Evolutionary conservation across 805 yeast species (phyloP), one percentile per base, ranked within the genome.

Genomic region (Metschnikowia bowlesiae): DNA sequence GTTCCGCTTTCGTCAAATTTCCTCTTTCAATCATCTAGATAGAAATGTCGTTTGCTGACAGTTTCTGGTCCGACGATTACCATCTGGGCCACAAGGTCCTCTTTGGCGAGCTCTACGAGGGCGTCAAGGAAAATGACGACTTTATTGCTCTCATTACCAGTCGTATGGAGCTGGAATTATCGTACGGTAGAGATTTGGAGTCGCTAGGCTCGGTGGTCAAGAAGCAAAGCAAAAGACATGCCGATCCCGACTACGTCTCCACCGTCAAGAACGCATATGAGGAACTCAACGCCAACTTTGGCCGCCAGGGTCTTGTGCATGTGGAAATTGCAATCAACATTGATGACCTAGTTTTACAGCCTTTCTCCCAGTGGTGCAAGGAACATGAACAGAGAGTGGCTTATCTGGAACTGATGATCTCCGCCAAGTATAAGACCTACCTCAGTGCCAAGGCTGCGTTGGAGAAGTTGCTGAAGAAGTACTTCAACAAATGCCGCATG

Each of bases 11-110:
- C 22, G 22, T 22, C 22, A 2, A 22, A 3, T 22, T 22, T 22
- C 22, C 22, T 22, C 22, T 4, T 22, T 22, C 22, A 22, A 22
- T 22, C 22, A 22, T 3, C 22, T 22, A 22, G 22, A 22, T 22
- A 22, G 22, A 22, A 22, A 22, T 73, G 78, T 80, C 88, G 18
- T 85, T 87, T 68, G 82, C 88, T 4, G 89, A 85, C 57, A 80
- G 83, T 58, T 87, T 87, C 68, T 87, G 95, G 95, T 75, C 89
- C 7, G 73, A 72, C 30, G 91, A 85, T 61, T 82, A 83, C 60
- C 68, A 74, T 11, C 68, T 76, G 66, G 84, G 87, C 35, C 66
- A 79, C 43, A 70, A 74, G 46, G 67, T 70, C 2, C 68, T 84
- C 8, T 84, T 82, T 56, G 71, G 68, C 22, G 79, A 79, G 55